Evolutionary conservation across 768 basidiomycete genomes (phyloP), one percentile per base, ranked within the genome.

Genomic region (Lentinula edodes): DNA sequence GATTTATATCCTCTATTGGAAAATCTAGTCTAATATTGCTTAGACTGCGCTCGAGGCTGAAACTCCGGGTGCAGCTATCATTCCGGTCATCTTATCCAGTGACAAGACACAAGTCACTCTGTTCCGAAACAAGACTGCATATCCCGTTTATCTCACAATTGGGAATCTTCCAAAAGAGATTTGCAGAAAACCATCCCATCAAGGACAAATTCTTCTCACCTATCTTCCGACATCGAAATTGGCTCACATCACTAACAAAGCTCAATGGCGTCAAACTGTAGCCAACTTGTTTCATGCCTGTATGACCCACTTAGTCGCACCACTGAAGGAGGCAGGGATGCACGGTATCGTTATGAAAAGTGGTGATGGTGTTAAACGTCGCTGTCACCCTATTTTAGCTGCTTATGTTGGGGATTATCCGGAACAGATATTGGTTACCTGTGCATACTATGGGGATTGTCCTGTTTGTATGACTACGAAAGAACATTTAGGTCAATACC

Each of bases 231-330:
- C 71, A 0, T 58, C 66, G 2, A 69, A 71, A 41, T 12, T 52
- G 3, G 51, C 18, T 9, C 51, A 52, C n/a, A 52, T 52, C 13
- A 64, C 57, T 3, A 64, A 59, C 6, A 46, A 66, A 12, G 42
- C 45, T 6, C 51, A 18, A 4, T 58, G 65, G 51, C 66, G 32
- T 13, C 64, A n/a, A 63, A 58, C 2, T 39, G 54, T n/a, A 64
- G 70, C n/a, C 52, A 69, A 64, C 0, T 65, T 74, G 0, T 76
- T 76, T 54, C 76, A 78, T 42, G 34, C 65, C 13, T 45, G 43
- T 58, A 73, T 64, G 61, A 9, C 15, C 1, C 15, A 53, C 1
- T 56, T 78, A 2, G 55, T 75, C 0, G 7, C 28, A 5, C 51
- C 51, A 52, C 61, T 78, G 20, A 59, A 65, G 53, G 32, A 48